These are phyloP conservation scores for Skeletonema costatum DNA, from an alignment of 108 stramenopile species.

Conservation along the genomic window DNA sequence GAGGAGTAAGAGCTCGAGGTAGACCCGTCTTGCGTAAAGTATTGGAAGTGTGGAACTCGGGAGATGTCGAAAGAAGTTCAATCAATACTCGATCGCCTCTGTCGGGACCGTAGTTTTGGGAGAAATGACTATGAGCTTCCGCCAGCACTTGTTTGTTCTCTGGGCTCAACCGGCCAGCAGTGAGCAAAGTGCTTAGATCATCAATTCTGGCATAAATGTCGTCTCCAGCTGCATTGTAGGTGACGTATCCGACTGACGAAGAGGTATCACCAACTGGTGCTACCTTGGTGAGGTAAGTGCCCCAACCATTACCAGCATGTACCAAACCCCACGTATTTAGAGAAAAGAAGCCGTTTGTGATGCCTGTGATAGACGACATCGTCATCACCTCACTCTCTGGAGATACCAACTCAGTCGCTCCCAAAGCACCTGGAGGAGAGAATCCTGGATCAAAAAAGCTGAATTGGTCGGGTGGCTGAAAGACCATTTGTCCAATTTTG, in stretches of 20 bases:
- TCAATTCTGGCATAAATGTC: constrained; percentile 19
- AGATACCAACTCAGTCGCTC: constrained; percentile 32
- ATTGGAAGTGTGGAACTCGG: constrained; percentile 35
- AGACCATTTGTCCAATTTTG: constrained; percentile 51
- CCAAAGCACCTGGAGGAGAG: constrained; percentile 26
- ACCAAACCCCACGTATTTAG: constrained; percentile 17
- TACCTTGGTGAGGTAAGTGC: not conserved
- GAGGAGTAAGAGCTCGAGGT: not conserved
- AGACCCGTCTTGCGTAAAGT: not conserved
- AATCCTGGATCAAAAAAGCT: constrained; percentile 53
- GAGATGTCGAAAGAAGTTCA: not conserved
- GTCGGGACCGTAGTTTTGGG: not conserved
- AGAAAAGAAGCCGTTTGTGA: constrained; percentile 30
- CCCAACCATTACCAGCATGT: constrained; percentile 12
- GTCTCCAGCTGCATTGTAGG: not conserved
- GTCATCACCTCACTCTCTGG: constrained; percentile 54
- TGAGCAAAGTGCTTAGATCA: constrained; percentile 23
- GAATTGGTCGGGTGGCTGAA: constrained; percentile 54
- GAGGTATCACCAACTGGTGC: constrained; percentile 16
- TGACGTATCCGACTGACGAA: constrained; percentile 9
- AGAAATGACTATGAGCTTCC: constrained; percentile 1
- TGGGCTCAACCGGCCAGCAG: constrained; percentile 30
- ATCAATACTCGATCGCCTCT: constrained; percentile 12
- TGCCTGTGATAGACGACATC: constrained; percentile 18
- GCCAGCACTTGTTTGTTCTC: constrained; percentile 1